phyloP scores from a whole-genome alignment of 2,329 filamentous ascomycete genomes.

The Exophiala oligosperma region DNA sequence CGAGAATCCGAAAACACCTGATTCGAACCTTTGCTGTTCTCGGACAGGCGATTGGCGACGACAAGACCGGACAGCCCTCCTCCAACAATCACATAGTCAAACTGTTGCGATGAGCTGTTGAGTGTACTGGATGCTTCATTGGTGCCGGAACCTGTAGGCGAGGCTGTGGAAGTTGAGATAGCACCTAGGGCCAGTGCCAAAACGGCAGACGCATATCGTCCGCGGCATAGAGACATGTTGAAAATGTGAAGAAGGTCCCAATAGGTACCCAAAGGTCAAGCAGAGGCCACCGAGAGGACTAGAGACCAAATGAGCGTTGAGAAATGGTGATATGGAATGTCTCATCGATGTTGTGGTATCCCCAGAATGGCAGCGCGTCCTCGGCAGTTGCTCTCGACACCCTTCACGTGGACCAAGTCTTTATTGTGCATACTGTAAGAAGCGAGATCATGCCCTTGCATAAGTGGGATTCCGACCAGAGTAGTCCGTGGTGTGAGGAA shows the following conservation, averaged over 20 bases:
- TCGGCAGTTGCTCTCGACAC: not conserved
- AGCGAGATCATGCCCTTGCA: not conserved
- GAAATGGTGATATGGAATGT: not conserved
- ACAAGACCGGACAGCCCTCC: slow-evolving; percentile 34
- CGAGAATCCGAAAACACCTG: not conserved
- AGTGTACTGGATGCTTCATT: not conserved
- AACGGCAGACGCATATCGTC: no score
- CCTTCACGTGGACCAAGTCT: not conserved
- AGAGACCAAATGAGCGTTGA: not conserved
- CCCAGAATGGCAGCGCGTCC: not conserved
- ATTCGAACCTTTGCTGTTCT: slow-evolving; percentile 12
- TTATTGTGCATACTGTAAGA: not conserved
- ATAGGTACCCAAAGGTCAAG: not conserved
- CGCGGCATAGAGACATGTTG: not conserved
- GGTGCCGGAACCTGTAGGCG: not conserved
- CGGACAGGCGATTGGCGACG: slow-evolving; percentile 29
- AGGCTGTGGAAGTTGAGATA: not conserved
- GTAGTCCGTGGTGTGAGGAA: no score
- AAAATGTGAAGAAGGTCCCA: not conserved
- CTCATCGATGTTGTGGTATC: not conserved
- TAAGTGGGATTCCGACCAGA: not conserved
- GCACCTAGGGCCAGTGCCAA: not conserved
- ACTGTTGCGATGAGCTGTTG: slow-evolving; percentile 1
- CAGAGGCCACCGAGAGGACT: not conserved
- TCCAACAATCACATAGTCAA: slow-evolving; percentile 36